Base-by-base conservation (phyloP, 345 rosid species). In the Brassica incana region DNA sequence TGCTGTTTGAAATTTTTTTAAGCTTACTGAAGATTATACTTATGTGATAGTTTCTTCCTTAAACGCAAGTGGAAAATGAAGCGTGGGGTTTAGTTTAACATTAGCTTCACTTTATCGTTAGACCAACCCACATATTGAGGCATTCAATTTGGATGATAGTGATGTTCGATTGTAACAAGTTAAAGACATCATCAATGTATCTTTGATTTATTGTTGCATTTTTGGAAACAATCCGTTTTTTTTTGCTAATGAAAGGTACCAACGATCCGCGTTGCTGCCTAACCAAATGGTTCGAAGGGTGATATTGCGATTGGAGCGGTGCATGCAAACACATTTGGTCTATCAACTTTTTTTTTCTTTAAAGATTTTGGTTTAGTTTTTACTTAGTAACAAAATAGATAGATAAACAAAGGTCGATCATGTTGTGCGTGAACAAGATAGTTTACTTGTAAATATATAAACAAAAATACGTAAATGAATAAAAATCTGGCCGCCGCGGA, bases 101-200 rank as follows among this genome's bases (percentile, higher is more conserved):
- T 16, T 40, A 72, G 43, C 52, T 32, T 45, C 32, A 58, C 66
- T 45, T 73, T 79, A 61, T 68, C 50, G 78, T 74, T 74, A 62
- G 15, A 79, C 65, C 65, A 48, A 67, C 75, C 59, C 50, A 79
- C 65, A 11, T 68, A 36, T 45, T 61, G 71, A 68, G 14, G 65
- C 82, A 79, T 79, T 79, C 70, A 74, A 74, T 74, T 23, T 67
- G 60, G 65, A 62, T 74, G 78, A 79, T 61, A 50, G 63, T 30
- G 77, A 78, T 32, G 77, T 78, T 54, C 2, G 11, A 71, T 63
- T 63, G 35, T 56, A 16, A 43, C 2, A 54, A 71, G 67, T 29
- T 62, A 27, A 36, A 62, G 36, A 61, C 78, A 73, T 67, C 78
- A 73, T 67, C 29, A 14, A 43, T 18, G 16, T 36, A 27, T 63